Evolutionary conservation across 352 stramenopile genomes (phyloP), one percentile per base, ranked within the genome.

Genomic region (Phytophthora tubulina): DNA sequence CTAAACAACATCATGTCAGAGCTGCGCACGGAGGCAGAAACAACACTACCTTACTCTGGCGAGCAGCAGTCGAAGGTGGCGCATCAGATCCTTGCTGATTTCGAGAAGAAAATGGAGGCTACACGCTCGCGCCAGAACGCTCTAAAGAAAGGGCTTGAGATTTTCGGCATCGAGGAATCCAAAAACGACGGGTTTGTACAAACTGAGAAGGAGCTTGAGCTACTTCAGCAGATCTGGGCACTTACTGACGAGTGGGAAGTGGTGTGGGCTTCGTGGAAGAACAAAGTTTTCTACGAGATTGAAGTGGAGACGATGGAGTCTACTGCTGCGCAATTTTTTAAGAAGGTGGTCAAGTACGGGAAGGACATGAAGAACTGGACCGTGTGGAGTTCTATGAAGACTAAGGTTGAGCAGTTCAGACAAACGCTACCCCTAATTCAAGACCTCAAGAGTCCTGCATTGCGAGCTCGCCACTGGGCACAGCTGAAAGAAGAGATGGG

Each of bases 301-400:
- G 88, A 98, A 65, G 90, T 98, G 1, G 93, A 97, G 13, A 89
- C 87, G 10, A 98, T 98, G 91, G 93, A 98, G 73, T 88, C 78
- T 7, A 94, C 86, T 10, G 89, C 94, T 3, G 91, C 89, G 3
- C 80, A 95, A 53, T 97, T 97, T 53, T 97, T 91, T 76, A 98
- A 98, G 63, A 97, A 96, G 41, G 86, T 98, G n/a, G 82, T 91
- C 41, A 98, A 98, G 62, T 96, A 96, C 30, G 91, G 94, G 15
- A 96, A 97, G 39, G 94, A 98, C 6, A 98, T 98, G 80, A 98
- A 98, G 69, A 89, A 75, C 53, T 98, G 94, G 94, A 82, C 81
- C 1, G 89, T 92, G 27, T 98, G 94, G 93, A 93, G 84, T 49
- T 86, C 96, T 10, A 98, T 98, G 81, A 94, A 96, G 64, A 90